A percentile compares a stretch with the other conserved stretches of the same genome.
These are phyloP conservation scores for Colletotrichum eremochloae DNA, from an alignment of 2,329 filamentous ascomycete species.

Conservation along the genomic window DNA sequence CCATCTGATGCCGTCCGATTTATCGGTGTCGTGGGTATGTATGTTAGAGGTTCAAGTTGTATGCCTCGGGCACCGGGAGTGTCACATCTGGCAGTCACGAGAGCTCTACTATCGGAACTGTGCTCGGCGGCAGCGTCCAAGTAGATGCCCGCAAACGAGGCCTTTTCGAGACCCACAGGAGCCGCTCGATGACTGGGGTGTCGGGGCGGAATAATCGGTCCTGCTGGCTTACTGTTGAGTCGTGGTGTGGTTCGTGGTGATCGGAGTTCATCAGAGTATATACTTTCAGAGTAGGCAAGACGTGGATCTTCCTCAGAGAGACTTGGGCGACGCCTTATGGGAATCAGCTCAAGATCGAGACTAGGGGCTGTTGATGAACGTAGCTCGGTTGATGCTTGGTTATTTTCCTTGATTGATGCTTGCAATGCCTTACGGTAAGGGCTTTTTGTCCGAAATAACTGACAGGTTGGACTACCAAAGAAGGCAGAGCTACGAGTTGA, in stretches of 20 bases:
- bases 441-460: constrained; percentile 67
- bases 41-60: not conserved
- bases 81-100: not conserved
- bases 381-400: constrained; percentile 45
- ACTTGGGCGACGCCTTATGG: constrained; percentile 54
- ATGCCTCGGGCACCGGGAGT: not conserved
- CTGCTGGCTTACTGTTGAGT: not conserved
- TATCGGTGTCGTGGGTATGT: constrained; percentile 47
- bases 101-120: not conserved
- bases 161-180: not conserved
- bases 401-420: constrained; percentile 58
- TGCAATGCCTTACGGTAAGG: constrained; percentile 67
- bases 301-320: constrained; percentile 56
- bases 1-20: constrained; percentile 56
- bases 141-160: not conserved
- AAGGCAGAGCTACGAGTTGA: constrained; percentile 62
- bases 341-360: constrained; percentile 53
- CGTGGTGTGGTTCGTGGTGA: not conserved
- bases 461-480: constrained; percentile 64
- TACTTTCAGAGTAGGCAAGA: constrained; percentile 60
- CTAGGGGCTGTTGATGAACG: constrained; percentile 46
- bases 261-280: constrained; percentile 57
- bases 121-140: not conserved
- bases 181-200: not conserved
- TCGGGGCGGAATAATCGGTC: not conserved